Percentiles rank a stretch among this genome's conserved stretches.
These are phyloP conservation scores for Diplodia seriata DNA, from an alignment of 2,329 filamentous ascomycete genomes.

Conservation along the genomic window DNA sequence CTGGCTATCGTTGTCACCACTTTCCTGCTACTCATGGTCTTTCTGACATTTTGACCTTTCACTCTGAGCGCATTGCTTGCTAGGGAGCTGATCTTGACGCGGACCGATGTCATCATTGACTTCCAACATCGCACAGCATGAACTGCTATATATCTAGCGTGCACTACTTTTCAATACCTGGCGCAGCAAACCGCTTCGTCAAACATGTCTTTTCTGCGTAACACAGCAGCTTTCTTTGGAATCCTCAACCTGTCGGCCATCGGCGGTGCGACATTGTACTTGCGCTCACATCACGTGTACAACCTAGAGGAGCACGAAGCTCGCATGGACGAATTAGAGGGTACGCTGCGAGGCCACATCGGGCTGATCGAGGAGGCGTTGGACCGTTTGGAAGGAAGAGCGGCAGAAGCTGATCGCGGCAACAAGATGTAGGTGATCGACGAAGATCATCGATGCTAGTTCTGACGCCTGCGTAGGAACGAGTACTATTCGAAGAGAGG, in stretches of 20 bases:
- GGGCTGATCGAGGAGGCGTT: constrained; percentile 56
- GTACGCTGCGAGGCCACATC: constrained; percentile 56
- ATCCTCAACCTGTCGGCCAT: constrained; percentile 38
- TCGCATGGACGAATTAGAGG: constrained; percentile 56
- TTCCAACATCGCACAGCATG: constrained; percentile 10
- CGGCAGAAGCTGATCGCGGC: constrained; percentile 44
- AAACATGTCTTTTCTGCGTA: constrained; percentile 30
- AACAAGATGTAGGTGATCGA: constrained; percentile 46
- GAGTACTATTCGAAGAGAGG: constrained; percentile 21
- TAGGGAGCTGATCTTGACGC: constrained; percentile 8
- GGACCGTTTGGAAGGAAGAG: constrained; percentile 54
- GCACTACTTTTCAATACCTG: neutral
- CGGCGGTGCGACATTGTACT: constrained; percentile 37
- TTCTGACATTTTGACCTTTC: neutral
- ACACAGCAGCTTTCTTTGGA: constrained; percentile 22
- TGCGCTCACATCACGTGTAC: constrained; percentile 49
- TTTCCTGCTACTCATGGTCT: neutral
- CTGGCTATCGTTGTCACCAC: no score
- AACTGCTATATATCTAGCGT: constrained; percentile 8
- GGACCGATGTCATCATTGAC: constrained; percentile 35
- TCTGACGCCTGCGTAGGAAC: constrained; percentile 2
- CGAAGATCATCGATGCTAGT: constrained; percentile 1
- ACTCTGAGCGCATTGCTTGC: constrained; percentile 1
- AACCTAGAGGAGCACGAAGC: constrained; percentile 58
- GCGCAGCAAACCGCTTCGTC: neutral